Base-by-base conservation (phyloP, 164 flowering plant species). In the Aristolochia fimbriata region DNA sequence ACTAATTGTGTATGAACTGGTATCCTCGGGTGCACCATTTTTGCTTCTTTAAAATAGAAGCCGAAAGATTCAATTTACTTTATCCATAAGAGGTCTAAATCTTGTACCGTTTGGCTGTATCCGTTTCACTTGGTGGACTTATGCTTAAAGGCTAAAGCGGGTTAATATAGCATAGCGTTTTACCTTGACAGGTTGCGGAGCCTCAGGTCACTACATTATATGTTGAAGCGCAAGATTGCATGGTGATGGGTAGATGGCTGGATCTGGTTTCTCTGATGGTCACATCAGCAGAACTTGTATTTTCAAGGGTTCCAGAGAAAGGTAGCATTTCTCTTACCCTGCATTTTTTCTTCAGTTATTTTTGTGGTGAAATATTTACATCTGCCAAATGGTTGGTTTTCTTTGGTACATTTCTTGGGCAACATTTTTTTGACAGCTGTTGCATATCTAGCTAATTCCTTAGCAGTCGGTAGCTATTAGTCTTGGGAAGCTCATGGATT, bases 251-350 rank as follows among this genome's bases (percentile, higher is more conserved):
- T 9, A 78, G 85, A 69, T 91, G 97, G 97, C 62, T 83, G 71
- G 97, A 94, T 62, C 82, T 94, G 81, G 83, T 78, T 0, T 80
- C 91, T 1, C 68, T 90, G 22, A 87, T 91, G 85, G 79, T 93
- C 27, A 80, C 97, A 21, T 85, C 96, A n/a, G 95, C 93, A 52
- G 96, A 93, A 31, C 63, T 90, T 68, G 59, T 88, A 25, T 88
- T 81, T 59, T 71, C 96, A 4, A 86, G 82, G 66, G 86, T 89
- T 10, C 74, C 97, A 0, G 99, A 93, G 48, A 88, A 90, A 85
- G 97, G 99, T 93, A 63, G 14, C 37, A 2, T 21, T 43, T 2
- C 20, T 33, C 25, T 24, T 45, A 0, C 3, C 4, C 17, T 65
- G 21, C 21, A 33, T 17, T 59, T 19, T 22, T 4, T 15, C 54